Conservation (phyloP, 495 filamentous ascomycete species). For the Bacidia rubella region DNA sequence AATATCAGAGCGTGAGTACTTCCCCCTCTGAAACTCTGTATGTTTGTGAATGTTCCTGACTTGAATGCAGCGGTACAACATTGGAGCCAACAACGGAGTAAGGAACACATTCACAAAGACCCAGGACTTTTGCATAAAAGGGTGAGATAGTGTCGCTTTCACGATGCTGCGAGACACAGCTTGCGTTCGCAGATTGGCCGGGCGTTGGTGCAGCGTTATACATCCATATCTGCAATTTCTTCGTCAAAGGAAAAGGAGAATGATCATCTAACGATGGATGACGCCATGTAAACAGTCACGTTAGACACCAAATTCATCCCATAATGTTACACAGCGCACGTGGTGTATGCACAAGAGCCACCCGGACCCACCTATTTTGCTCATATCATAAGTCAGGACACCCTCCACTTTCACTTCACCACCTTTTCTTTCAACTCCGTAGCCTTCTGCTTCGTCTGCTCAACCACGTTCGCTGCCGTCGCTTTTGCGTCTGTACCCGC, state of each 20-base stretch:
- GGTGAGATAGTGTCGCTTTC: too few relatives aligned
- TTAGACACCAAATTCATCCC: neutral
- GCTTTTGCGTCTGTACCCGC: slow-evolving; percentile 10
- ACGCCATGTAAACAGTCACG: neutral
- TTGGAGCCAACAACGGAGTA: slow-evolving; percentile 1
- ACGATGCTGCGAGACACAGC: too few relatives aligned
- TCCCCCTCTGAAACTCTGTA: neutral
- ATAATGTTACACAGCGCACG: neutral
- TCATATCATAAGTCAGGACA: neutral
- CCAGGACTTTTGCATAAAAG: too few relatives aligned
- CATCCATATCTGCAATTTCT: neutral
- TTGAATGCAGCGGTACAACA: slow-evolving; percentile 1
- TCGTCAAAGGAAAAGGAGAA: neutral
- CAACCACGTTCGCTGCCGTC: slow-evolving; percentile 6
- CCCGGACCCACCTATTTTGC: neutral
- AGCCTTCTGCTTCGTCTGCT: slow-evolving; percentile 10
- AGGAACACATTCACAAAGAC: too few relatives aligned
- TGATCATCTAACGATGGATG: neutral
- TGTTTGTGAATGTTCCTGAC: neutral
- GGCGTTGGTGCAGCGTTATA: neutral
- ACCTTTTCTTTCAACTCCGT: slow-evolving; percentile 16
- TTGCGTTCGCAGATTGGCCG: too few relatives aligned
- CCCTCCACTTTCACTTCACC: slow-evolving; percentile 11
- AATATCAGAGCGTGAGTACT: slow-evolving; percentile 64
- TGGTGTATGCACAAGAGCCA: neutral